These are phyloP conservation scores for Trichomonas tenax DNA, from an alignment of 208 protist genomes.

Conservation along the genomic window DNA sequence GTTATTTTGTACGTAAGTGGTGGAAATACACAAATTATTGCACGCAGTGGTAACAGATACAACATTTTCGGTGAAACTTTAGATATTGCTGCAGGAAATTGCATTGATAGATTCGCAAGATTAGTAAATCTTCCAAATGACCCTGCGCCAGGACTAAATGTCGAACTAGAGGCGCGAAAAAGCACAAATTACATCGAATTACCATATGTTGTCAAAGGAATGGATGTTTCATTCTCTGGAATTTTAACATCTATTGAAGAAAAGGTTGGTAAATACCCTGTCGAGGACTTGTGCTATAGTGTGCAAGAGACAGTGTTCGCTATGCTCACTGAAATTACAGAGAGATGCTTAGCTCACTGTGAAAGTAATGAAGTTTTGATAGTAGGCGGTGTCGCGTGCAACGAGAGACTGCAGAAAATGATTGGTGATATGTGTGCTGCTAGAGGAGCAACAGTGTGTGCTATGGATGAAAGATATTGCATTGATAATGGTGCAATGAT, in stretches of 20 bases:
- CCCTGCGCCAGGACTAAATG: slow-evolving; percentile 93
- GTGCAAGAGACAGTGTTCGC: slow-evolving; percentile 95
- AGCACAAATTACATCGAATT: slow-evolving; percentile 67
- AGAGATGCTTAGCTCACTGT: slow-evolving; percentile 93
- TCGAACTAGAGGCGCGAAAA: slow-evolving; percentile 78
- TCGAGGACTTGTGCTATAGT: slow-evolving; percentile 88
- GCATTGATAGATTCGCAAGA: slow-evolving; percentile 82
- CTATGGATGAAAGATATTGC: slow-evolving; percentile 70
- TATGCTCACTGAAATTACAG: slow-evolving; percentile 92
- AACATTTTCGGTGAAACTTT: slow-evolving; percentile 99
- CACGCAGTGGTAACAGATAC: slow-evolving; percentile 60
- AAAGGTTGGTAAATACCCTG: slow-evolving; percentile 48
- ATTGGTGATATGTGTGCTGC: slow-evolving; percentile 39
- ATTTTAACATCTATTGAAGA: slow-evolving; percentile 24
- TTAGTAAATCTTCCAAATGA: slow-evolving; percentile 86
- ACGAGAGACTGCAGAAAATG: slow-evolving; percentile 84
- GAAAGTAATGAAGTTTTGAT: slow-evolving; percentile 79
- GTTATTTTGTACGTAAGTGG: slow-evolving; percentile 96
- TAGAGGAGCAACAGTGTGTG: slow-evolving; percentile 26
- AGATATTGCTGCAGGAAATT: slow-evolving; percentile 92
- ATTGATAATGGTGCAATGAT: slow-evolving; percentile 99
- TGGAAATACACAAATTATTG: slow-evolving; percentile 97
- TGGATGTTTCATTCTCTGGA: slow-evolving; percentile 53
- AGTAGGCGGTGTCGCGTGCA: slow-evolving; percentile 97
- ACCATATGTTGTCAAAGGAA: slow-evolving; percentile 77